These are phyloP conservation scores for Candida gigantensis DNA, from an alignment of 1,139 yeast genomes.

Conservation along the genomic window DNA sequence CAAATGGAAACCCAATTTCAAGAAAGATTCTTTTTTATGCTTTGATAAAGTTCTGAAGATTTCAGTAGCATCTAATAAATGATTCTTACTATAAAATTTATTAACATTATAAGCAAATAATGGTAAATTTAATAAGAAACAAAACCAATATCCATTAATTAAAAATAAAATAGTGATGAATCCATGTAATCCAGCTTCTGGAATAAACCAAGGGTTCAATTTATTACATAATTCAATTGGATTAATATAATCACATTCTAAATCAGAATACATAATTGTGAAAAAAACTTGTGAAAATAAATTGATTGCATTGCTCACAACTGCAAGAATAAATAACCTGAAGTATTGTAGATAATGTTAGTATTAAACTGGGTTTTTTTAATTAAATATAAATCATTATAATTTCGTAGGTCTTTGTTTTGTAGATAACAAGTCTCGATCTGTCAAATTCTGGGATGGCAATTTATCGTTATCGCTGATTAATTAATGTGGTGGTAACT, in stretches of 20 bases:
- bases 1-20: conserved; percentile 89
- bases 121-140: conserved; percentile 84
- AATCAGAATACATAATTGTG: conserved; percentile 89
- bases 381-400: too few species aligned
- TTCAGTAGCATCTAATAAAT: conserved; percentile 95
- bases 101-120: conserved; percentile 79
- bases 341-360: conserved; percentile 4
- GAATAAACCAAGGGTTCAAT: conserved; percentile 84
- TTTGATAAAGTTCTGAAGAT: conserved; percentile 91
- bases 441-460: too few species aligned
- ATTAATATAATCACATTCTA: conserved; percentile 93
- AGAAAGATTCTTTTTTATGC: conserved; percentile 89
- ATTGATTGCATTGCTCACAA: conserved; percentile 79
- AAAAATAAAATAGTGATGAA: conserved; percentile 70
- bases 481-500: too few species aligned
- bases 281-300: conserved; percentile 89
- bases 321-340: conserved; percentile 82
- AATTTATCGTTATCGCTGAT: too few species aligned
- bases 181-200: conserved; percentile 88
- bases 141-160: conserved; percentile 91
- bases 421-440: too few species aligned
- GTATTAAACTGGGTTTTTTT: too few species aligned
- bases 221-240: conserved; percentile 96
- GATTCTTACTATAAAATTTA: conserved; percentile 73
- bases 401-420: too few species aligned